A percentile compares a stretch with the other conserved stretches of the same genome.
These are phyloP conservation scores for Fusarium sp. DNA, from an alignment of 2,329 filamentous ascomycete genomes.

Conservation along the genomic window DNA sequence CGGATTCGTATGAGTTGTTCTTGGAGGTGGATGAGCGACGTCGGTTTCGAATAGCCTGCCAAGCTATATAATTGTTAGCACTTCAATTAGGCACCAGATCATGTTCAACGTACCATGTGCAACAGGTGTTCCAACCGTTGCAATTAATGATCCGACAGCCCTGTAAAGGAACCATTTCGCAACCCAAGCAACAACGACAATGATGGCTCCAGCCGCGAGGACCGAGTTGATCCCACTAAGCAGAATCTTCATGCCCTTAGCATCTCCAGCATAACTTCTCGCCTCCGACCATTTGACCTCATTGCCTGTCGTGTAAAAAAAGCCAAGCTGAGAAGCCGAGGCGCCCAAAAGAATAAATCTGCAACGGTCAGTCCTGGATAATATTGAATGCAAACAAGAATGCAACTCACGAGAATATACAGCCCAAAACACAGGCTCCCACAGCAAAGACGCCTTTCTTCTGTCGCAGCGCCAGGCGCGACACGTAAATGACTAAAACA, in stretches of 20 bases:
- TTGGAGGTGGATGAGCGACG: constrained; percentile 9
- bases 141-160: constrained; percentile 38
- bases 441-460: constrained; percentile 45
- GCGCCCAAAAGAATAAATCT: constrained; percentile 49
- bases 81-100: background rate
- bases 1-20: constrained; percentile 32
- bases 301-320: constrained; percentile 51
- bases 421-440: constrained; percentile 40
- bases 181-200: constrained; percentile 45
- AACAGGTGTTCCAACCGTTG: constrained; percentile 35
- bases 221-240: constrained; percentile 49
- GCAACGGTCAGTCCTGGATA: background rate
- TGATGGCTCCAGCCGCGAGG: constrained; percentile 36
- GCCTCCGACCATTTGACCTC: constrained; percentile 52
- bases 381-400: no score
- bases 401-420: constrained; percentile 46
- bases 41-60: constrained; percentile 29
- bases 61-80: constrained; percentile 28
- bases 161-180: constrained; percentile 45
- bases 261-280: constrained; percentile 46
- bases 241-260: constrained; percentile 51
- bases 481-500: constrained; percentile 42
- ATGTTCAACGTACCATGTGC: constrained; percentile 35
- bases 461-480: constrained; percentile 48
- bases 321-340: constrained; percentile 51